Conservation (phyloP, 352 stramenopile species). For the Pythium monospermum region DNA sequence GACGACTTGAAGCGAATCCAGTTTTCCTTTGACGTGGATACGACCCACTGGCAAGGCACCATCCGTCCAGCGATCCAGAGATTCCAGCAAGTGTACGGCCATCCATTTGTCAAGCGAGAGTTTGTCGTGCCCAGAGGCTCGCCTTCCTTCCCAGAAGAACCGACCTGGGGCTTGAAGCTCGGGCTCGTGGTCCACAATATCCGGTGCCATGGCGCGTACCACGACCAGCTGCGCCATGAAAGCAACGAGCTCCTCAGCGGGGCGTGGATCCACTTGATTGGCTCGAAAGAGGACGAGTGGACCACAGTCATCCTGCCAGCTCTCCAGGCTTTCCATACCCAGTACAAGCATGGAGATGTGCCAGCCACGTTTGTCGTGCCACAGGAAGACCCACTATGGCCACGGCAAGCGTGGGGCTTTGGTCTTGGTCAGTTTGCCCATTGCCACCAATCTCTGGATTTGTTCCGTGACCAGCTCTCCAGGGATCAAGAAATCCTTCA, state of each 20-base stretch:
- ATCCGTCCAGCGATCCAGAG: conserved; percentile 17
- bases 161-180: conserved; percentile 11
- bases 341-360: conserved; percentile 12
- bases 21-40: conserved; percentile 24
- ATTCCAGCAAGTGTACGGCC: conserved; percentile 9
- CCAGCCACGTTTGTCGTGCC: conserved; percentile 22
- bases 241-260: conserved; percentile 3
- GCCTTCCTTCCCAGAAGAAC: conserved; percentile 3
- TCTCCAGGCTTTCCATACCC: conserved; percentile 4
- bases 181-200: conserved; percentile 16
- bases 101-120: conserved; percentile 8
- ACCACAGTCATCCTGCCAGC: conserved; percentile 5
- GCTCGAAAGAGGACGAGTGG: conserved; percentile 18
- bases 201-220: conserved; percentile 6
- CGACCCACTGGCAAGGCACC: conserved; percentile 21
- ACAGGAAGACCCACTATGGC: conserved; percentile 10
- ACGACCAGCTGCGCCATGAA: conserved; percentile 3
- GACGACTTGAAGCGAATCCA: conserved; percentile 16
- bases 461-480: conserved; percentile 3
- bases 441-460: not conserved
- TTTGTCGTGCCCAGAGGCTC: conserved; percentile 15
- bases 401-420: conserved; percentile 7
- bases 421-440: conserved; percentile 7
- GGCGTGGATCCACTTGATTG: conserved; percentile 14
- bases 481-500: conserved; percentile 9